A percentile compares a stretch with the other conserved stretches of the same genome.
Evolutionary conservation across 805 yeast genomes (phyloP).

Genomic region (Candida vaughaniae): DNA sequence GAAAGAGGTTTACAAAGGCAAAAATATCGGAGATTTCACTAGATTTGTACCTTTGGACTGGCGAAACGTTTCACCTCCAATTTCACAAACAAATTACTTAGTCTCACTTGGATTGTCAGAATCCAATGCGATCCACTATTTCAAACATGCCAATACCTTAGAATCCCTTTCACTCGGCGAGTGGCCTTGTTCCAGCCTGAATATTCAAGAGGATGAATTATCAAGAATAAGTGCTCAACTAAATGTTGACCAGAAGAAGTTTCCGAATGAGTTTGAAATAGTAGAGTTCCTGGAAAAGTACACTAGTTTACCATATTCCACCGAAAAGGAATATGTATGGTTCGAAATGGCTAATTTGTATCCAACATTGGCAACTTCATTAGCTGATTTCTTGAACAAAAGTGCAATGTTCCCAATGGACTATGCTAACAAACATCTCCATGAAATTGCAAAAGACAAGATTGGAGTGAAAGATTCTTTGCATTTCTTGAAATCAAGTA

Average conservation of each 20-base stretch:
- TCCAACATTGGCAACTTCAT: slow-evolving; percentile 3
- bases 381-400: slow-evolving; percentile 7
- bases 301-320: neutral
- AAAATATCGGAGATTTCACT: slow-evolving; percentile 1
- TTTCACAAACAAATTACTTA: slow-evolving; percentile 26
- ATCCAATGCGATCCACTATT: slow-evolving; percentile 26
- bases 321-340: slow-evolving; percentile 3
- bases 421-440: neutral
- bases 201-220: slow-evolving; percentile 8
- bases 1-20: slow-evolving; percentile 39
- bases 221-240: slow-evolving; percentile 4
- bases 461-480: neutral
- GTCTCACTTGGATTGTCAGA: slow-evolving; percentile 22
- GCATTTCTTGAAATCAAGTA: neutral
- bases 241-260: slow-evolving; percentile 1
- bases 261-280: neutral
- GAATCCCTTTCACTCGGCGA: slow-evolving; percentile 11
- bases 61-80: slow-evolving; percentile 41
- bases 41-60: slow-evolving; percentile 32
- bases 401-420: neutral
- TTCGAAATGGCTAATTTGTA: slow-evolving; percentile 6
- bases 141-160: slow-evolving; percentile 20
- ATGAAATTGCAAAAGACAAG: neutral
- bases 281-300: neutral
- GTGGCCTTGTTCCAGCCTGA: slow-evolving; percentile 15